Evolutionary conservation across 768 basidiomycete genomes (phyloP), one percentile per base, ranked within the genome.

Genomic region (Trametes elegans): DNA sequence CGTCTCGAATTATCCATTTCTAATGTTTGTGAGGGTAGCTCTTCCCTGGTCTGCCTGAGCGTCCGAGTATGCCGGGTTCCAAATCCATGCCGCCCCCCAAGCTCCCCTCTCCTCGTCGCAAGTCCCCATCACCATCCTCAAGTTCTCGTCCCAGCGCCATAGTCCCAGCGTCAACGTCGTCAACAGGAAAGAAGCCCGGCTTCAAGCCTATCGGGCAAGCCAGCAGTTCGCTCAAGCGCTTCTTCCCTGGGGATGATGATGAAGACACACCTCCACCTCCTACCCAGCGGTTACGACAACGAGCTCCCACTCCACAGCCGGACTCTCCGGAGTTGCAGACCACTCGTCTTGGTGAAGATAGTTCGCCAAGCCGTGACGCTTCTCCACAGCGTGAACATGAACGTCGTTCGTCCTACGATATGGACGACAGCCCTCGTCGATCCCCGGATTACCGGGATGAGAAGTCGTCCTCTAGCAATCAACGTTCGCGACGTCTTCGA

Each of bases 221-320:
- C 3, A 72, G 61, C 29, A 79, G 84, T 16, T 71, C 80, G 1
- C 74, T 94, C 42, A 87, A 85, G 67, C 79, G 77, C 62, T 93
- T 93, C 71, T 94, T 94, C 66, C 90, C 91, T 19, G 82, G 79
- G 1, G 90, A 92, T 45, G 90, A 92, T 19, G 88, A 89, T 18
- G 88, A 89, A 31, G 76, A 81, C 60, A 75, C 77, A 28, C 62
- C 59, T 16, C 48, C 49, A 9, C 44, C 31, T 65, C 50, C 51
- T 2, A 24, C 57, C 23, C 48, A 29, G 21, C 51, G 51, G 0
- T 53, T 43, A 4, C 38, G 49, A 21, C 39, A 41, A 14, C 43
- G 44, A 24, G 26, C 45, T 31, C 39, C 50, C 6, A 57, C 27
- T 27, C 39, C 53, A 0, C 53, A 50, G 14, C 29, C 49, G 9